Evolutionary conservation across 139 green algal species (phyloP), one percentile per base, ranked within the genome.

Genomic region (Asterochloris erici): DNA sequence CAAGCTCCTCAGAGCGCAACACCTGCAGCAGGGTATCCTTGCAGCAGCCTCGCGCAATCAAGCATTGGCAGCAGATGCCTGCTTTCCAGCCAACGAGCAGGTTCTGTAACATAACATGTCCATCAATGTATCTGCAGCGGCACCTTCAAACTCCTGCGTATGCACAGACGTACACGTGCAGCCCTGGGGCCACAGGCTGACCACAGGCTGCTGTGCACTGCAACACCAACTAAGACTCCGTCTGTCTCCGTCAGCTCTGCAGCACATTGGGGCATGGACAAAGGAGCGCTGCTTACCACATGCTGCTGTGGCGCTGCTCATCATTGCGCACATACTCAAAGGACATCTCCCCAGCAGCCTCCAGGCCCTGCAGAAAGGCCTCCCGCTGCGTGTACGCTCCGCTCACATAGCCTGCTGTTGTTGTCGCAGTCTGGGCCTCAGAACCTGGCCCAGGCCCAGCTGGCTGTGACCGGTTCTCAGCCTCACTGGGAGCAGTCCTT

Each of bases 261-360:
- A 2, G 6, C 38, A 54, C 38, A 54, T 54, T 54, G 38, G 38
- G 38, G 4, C 38, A 54, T 54, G 38, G 2, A 54, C 38, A 54
- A 54, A 54, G 38, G 38, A 54, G 19, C 62, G 63, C 66, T n/a
- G 70, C 79, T 70, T n/a, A 90, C 89, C 86, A 87, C 23, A 91
- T 90, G 74, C 86, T 89, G 81, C 87, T 84, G n/a, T 86, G 17
- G 15, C 84, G 79, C n/a, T 84, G 63, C 1, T 90, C 91, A 73
- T 96, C 88, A 73, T 96, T 95, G 4, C 84, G 16, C 1, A 94
- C 87, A 63, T 94, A 95, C 21, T 86, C 64, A 86, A 96, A 96
- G 24, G 80, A 62, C 23, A 96, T 88, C 24, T 94, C 90, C 1
- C 90, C 91, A 24, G 89, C 85, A 10, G 83, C 79, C 79, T 96